Evolutionary conservation across 2,329 filamentous ascomycete genomes (phyloP).

Genomic region (Xylariaceae sp.): DNA sequence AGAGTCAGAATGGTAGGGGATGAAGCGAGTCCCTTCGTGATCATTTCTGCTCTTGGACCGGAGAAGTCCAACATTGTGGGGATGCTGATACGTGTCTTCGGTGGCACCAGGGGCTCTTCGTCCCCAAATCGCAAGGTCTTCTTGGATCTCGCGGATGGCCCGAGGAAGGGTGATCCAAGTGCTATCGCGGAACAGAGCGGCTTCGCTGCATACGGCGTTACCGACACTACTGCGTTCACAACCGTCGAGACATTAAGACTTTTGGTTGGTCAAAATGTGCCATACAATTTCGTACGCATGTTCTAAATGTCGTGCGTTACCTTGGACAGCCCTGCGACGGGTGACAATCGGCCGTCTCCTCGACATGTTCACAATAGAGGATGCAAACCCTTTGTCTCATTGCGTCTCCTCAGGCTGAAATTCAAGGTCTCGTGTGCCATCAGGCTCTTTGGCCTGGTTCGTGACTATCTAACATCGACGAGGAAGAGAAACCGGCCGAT

Average conservation of each 20-base stretch:
- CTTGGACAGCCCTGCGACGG: too few relatives aligned
- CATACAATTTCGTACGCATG: slow-evolving; percentile 74
- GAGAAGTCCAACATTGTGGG: slow-evolving; percentile 77
- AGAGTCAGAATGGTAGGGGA: slow-evolving; percentile 45
- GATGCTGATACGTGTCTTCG: slow-evolving; percentile 71
- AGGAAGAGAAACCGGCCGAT: too few relatives aligned
- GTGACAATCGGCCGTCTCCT: too few relatives aligned
- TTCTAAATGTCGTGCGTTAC: too few relatives aligned
- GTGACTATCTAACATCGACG: too few relatives aligned
- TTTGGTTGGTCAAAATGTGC: slow-evolving; percentile 80
- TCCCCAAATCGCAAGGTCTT: slow-evolving; percentile 63
- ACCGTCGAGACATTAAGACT: slow-evolving; percentile 76
- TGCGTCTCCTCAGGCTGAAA: too few relatives aligned
- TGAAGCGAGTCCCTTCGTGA: slow-evolving; percentile 66
- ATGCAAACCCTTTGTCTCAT: too few relatives aligned
- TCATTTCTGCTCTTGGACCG: slow-evolving; percentile 72
- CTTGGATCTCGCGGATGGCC: slow-evolving; percentile 68
- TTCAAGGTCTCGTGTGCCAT: too few relatives aligned
- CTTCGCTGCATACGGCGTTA: slow-evolving; percentile 74
- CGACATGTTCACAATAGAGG: too few relatives aligned
- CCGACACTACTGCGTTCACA: slow-evolving; percentile 78
- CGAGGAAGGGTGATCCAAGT: slow-evolving; percentile 64
- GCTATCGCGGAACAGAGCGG: slow-evolving; percentile 68
- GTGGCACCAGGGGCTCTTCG: slow-evolving; percentile 35
- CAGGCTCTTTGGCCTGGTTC: too few relatives aligned